Evolutionary conservation across 2,329 filamentous ascomycete species (phyloP), one percentile per base, ranked within the genome.

Genomic region (Zasmidium angulare): DNA sequence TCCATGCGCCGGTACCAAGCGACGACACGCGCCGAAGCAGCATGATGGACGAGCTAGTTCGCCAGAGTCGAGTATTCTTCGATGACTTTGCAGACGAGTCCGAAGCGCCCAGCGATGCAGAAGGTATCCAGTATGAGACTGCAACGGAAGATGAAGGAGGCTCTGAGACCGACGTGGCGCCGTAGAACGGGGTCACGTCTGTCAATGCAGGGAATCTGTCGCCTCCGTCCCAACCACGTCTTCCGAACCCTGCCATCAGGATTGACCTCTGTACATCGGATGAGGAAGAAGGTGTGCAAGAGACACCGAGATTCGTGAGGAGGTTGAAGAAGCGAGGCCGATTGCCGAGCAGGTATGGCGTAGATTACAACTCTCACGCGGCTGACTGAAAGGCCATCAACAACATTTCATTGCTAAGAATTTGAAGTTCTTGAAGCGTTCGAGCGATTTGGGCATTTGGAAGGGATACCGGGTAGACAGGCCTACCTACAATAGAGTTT

Each of bases 51-150:
- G 79, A 82, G 67, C 56, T 81, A 1, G 70, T 74, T 43, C 64
- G 79, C 53, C 79, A 81, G 64, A 78, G 75, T 54, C 69, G 75
- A 17, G 79, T 81, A 0, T 80, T 82, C 63, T 76, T 77, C 53
- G 78, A 80, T 60, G 78, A 81, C 59, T 66, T 66, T 2, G 75
- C 73, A 21, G 71, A 72, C 19, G 51, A 58, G 48, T 53, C 55
- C 14, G 53, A 58, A 17, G 60, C 36, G 3, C n/a, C 31, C 14
- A 53, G 51, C 36, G 51, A 53, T 6, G 47, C 50, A 23, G 50
- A 51, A 19, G 50, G 24, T 29, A 29, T 29, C 24, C 50, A 55
- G 29, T 31, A 55, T 21, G 24, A 40, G 6, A 43, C 31, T 2
- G 31, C 29, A 20, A 53, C 51, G n/a, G 51, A 53, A 19, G 52